Evolutionary conservation across 768 basidiomycete genomes (phyloP).

Genomic region (Chalciporus piperatus): DNA sequence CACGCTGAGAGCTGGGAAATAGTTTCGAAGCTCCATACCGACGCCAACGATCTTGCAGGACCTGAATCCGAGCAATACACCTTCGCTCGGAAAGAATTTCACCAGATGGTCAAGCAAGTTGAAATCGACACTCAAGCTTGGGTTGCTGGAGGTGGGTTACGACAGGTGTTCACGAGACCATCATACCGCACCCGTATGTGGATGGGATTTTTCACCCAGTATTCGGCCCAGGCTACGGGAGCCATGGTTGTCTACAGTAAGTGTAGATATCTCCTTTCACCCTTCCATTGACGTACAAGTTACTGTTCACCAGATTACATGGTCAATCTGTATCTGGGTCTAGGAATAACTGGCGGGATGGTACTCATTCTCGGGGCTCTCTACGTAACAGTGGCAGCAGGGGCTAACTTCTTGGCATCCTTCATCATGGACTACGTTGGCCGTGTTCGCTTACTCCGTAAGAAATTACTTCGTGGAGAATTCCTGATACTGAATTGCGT

Average conservation of each 20-base stretch:
- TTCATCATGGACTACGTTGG: background rate
- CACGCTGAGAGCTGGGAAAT: background rate
- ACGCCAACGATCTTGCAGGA: background rate
- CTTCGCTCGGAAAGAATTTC: slow-evolving; percentile 1
- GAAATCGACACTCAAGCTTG: slow-evolving; percentile 5
- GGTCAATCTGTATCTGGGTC: background rate
- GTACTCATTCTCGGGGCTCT: background rate
- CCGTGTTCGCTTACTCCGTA: background rate
- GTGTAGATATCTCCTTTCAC: background rate
- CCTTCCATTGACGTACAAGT: background rate
- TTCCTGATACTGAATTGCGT: no score
- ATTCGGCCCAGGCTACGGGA: background rate
- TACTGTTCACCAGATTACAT: background rate
- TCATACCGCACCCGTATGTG: slow-evolving; percentile 7
- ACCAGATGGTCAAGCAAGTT: slow-evolving; percentile 5
- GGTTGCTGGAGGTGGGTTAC: background rate
- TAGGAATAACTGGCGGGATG: background rate
- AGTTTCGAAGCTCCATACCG: background rate
- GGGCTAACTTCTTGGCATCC: background rate
- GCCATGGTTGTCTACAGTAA: background rate
- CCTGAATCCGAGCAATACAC: background rate
- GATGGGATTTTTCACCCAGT: slow-evolving; percentile 2
- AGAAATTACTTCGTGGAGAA: background rate
- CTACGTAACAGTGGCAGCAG: background rate
- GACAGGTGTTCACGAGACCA: slow-evolving; percentile 1